These are phyloP conservation scores for Fusarium pseudograminearum DNA, from an alignment of 2,329 filamentous ascomycete species.

Conservation along the genomic window DNA sequence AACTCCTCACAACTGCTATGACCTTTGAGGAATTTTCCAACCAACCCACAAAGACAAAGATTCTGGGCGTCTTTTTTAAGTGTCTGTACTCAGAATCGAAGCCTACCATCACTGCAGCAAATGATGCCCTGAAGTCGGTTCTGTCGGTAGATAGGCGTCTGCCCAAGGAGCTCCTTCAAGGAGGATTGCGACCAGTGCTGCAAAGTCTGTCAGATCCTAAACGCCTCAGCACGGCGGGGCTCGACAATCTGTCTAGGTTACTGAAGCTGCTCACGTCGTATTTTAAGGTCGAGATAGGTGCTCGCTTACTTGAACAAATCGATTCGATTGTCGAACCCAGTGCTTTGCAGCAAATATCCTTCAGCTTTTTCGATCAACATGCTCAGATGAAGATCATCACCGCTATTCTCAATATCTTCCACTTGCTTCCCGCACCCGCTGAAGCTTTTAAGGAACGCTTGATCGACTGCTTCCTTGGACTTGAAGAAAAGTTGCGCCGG, in stretches of 20 bases:
- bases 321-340: constrained; percentile 87
- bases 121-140: constrained; percentile 88
- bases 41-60: constrained; percentile 72
- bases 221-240: constrained; percentile 85
- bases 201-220: constrained; percentile 96
- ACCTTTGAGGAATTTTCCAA: constrained; percentile 91
- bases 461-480: constrained; percentile 87
- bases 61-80: constrained; percentile 98
- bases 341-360: constrained; percentile 88
- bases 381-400: constrained; percentile 93
- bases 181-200: constrained; percentile 92
- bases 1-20: constrained; percentile 92
- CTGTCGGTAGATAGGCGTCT: constrained; percentile 90
- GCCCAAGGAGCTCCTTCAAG: constrained; percentile 94
- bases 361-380: constrained; percentile 94
- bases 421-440: constrained; percentile 90
- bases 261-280: constrained; percentile 95
- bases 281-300: constrained; percentile 98
- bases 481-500: constrained; percentile 86
- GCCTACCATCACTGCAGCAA: constrained; percentile 93
- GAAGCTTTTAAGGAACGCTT: constrained; percentile 91
- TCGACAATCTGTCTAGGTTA: constrained; percentile 91
- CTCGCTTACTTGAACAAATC: constrained; percentile 92
- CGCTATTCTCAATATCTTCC: constrained; percentile 96
- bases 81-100: constrained; percentile 93